Percentiles rank a stretch among this genome's conserved stretches.
phyloP scores from a whole-genome alignment of 1,284 basidiomycete species.

The Pholiota adiposa region DNA sequence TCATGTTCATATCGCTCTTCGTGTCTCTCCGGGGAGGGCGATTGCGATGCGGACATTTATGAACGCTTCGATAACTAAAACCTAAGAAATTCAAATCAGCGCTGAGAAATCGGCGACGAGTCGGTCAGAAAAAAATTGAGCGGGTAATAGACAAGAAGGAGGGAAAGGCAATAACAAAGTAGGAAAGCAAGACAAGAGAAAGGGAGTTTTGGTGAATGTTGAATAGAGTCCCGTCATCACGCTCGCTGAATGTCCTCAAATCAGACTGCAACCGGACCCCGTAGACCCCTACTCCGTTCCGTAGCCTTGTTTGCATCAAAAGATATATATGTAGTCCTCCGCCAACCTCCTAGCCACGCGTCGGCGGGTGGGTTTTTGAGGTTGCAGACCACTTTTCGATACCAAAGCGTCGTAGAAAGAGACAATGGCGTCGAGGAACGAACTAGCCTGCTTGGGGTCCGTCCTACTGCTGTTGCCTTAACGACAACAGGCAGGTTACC shows the following conservation, averaged over 20 bases:
- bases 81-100: not conserved
- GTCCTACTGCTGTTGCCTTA: not conserved
- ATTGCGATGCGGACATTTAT: conserved; percentile 22
- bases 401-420: not conserved
- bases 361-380: not conserved
- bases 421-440: not conserved
- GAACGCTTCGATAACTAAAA: conserved; percentile 3
- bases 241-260: not conserved
- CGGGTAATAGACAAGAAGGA: not conserved
- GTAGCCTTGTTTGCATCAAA: not conserved
- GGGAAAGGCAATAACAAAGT: not conserved
- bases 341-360: not conserved
- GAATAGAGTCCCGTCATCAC: conserved; percentile 1
- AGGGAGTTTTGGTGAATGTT: conserved; percentile 7
- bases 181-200: conserved; percentile 1
- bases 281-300: conserved; percentile 1
- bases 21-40: conserved; percentile 14
- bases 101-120: not conserved
- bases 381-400: not conserved
- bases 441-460: conserved; percentile 5
- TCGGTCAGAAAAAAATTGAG: not conserved
- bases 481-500: not conserved
- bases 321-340: not conserved
- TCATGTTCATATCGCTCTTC: conserved; percentile 7
- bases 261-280: conserved; percentile 7